Evolutionary conservation across 2,329 filamentous ascomycete genomes (phyloP).

Genomic region (Purpureocillium lavendulum): DNA sequence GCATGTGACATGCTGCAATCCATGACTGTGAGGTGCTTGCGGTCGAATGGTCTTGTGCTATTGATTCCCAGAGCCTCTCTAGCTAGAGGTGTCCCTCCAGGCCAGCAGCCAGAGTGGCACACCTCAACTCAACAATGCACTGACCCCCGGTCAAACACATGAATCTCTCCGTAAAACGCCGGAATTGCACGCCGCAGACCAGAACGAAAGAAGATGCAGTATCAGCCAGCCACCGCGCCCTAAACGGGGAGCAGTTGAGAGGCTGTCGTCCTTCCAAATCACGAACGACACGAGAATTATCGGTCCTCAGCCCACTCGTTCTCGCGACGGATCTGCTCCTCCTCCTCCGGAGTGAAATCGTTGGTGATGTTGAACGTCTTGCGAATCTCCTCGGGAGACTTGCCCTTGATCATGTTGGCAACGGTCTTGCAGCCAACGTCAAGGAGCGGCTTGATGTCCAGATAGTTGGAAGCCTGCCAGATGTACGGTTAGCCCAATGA

Average conservation of each 20-base stretch:
- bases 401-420: constrained; percentile 99
- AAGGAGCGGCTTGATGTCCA: constrained; percentile 96
- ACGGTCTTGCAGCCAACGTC: constrained; percentile 99
- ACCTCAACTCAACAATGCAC: constrained; percentile 3
- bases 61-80: too few species aligned
- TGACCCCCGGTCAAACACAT: constrained; percentile 3
- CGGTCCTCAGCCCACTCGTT: constrained; percentile 89
- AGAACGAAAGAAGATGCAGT: neutral
- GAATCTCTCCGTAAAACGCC: constrained; percentile 12
- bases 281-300: constrained; percentile 27
- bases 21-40: too few species aligned
- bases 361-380: constrained; percentile 99
- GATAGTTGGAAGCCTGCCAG: constrained; percentile 83
- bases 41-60: too few species aligned
- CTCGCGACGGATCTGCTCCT: constrained; percentile 91
- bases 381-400: constrained; percentile 96
- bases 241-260: too few species aligned
- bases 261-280: too few species aligned
- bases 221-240: too few species aligned
- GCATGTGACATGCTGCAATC: too few species aligned
- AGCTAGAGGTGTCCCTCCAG: too few species aligned
- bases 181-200: constrained; percentile 4
- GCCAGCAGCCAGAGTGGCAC: too few species aligned
- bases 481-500: neutral
- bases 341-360: constrained; percentile 97